These are phyloP conservation scores for Arthrinium phaeospermum DNA, from an alignment of 2,329 filamentous ascomycete genomes.

Conservation along the genomic window DNA sequence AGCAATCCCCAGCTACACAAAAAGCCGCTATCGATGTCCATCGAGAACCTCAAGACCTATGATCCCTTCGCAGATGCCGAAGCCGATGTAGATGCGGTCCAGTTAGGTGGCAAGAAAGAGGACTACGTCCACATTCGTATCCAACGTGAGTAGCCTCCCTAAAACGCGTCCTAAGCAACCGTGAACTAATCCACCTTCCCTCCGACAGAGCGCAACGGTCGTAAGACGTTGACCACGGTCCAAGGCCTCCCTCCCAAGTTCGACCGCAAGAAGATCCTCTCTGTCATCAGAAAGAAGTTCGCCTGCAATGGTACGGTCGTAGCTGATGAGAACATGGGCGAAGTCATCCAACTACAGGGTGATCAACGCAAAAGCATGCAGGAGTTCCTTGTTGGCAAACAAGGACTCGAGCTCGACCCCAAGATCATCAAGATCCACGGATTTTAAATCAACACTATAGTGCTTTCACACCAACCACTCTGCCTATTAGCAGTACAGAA, in stretches of 20 bases:
- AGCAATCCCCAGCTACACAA: constrained; percentile 4
- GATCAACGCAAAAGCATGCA: constrained; percentile 99
- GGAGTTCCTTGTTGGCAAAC: constrained; percentile 95
- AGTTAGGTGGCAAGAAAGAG: constrained; percentile 81
- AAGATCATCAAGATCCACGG: constrained; percentile 93
- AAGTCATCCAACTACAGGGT: constrained; percentile 99
- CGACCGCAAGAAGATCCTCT: constrained; percentile 99
- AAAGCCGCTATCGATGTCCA: constrained; percentile 69
- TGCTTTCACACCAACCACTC: background rate
- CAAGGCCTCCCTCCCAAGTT: constrained; percentile 99
- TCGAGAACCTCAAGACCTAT: constrained; percentile 98
- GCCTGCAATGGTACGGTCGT: constrained; percentile 99
- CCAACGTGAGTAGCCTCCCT: constrained; percentile 74
- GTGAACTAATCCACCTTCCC: constrained; percentile 45
- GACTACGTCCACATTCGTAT: constrained; percentile 99
- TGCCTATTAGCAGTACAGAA: constrained; percentile 10
- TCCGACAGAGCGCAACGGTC: constrained; percentile 96
- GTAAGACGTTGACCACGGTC: constrained; percentile 99
- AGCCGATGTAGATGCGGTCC: constrained; percentile 99
- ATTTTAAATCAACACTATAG: constrained; percentile 53
- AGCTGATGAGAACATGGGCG: constrained; percentile 93
- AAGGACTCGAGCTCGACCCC: constrained; percentile 89
- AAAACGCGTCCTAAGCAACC: background rate
- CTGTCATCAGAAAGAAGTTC: constrained; percentile 99
- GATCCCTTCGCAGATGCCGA: constrained; percentile 95